Percentiles rank a stretch among this genome's conserved stretches.
Conservation (phyloP, 768 basidiomycete species). For the Hemileccinum rubropunctum region DNA sequence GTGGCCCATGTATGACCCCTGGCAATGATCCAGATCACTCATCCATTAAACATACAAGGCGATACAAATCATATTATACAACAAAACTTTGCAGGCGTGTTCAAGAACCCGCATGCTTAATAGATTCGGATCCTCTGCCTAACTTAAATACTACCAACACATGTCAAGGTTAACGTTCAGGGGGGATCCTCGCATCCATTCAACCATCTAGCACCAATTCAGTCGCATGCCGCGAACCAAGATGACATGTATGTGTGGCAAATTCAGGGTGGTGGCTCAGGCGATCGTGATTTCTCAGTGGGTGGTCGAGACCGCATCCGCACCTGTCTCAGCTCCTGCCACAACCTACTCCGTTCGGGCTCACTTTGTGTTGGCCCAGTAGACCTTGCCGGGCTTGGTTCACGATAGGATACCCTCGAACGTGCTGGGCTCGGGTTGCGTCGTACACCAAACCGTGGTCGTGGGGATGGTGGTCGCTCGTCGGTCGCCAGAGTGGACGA, state of each 20-base stretch:
- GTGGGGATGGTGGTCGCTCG: constrained; percentile 28
- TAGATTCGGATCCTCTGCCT: constrained; percentile 16
- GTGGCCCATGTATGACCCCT: constrained; percentile 3
- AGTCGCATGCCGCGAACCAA: constrained; percentile 12
- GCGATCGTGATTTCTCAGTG: constrained; percentile 41
- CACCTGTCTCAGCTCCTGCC: constrained; percentile 54
- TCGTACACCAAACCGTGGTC: constrained; percentile 36
- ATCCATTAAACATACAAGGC: constrained; percentile 14
- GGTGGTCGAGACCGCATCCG: constrained; percentile 45
- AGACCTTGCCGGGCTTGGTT: constrained; percentile 27
- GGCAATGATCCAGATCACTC: constrained; percentile 21
- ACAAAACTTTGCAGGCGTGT: constrained; percentile 15
- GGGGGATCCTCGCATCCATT: constrained; percentile 9
- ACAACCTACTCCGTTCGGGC: constrained; percentile 44
- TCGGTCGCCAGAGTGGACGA: constrained; percentile 21
- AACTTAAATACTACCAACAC: constrained; percentile 16
- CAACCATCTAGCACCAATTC: constrained; percentile 7
- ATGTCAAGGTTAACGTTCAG: neutral
- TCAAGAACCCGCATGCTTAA: constrained; percentile 13
- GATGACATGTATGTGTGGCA: constrained; percentile 13
- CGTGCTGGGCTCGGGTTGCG: constrained; percentile 40
- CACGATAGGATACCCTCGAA: constrained; percentile 30
- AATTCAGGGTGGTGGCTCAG: constrained; percentile 36
- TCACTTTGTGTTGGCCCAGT: constrained; percentile 33
- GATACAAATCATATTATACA: neutral